phyloP scores from a whole-genome alignment of 1,284 basidiomycete genomes.

The Inonotus obliquus region DNA sequence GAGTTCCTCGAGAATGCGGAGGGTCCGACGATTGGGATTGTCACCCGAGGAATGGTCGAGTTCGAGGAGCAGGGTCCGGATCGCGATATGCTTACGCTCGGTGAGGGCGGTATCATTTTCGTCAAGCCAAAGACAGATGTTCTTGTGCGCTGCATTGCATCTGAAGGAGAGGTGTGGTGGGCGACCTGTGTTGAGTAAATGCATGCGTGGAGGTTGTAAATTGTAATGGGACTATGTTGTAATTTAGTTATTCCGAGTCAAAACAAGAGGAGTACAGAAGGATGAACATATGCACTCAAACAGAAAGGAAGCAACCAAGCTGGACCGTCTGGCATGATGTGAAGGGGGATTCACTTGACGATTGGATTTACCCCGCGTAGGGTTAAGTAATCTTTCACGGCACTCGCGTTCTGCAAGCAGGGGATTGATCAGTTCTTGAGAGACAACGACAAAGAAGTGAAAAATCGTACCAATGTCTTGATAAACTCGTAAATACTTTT shows the following conservation, averaged over 20 bases:
- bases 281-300: neutral
- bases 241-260: neutral
- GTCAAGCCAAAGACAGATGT: constrained; percentile 17
- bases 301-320: neutral
- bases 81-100: constrained; percentile 4
- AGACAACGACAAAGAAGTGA: neutral
- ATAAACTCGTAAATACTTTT: constrained; percentile 83
- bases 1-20: constrained; percentile 11
- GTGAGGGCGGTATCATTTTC: constrained; percentile 18
- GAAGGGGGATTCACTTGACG: constrained; percentile 33
- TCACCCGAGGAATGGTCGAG: constrained; percentile 14
- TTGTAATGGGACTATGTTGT: neutral
- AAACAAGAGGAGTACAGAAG: neutral
- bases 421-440: neutral
- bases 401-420: constrained; percentile 35
- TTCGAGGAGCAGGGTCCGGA: constrained; percentile 11
- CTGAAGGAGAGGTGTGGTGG: constrained; percentile 20
- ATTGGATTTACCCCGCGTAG: constrained; percentile 49
- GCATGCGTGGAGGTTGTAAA: neutral
- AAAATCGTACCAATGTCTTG: constrained; percentile 61
- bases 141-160: neutral
- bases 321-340: neutral
- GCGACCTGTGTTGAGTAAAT: constrained; percentile 17
- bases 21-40: constrained; percentile 22
- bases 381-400: constrained; percentile 45